Percentiles rank a stretch among this genome's conserved stretches.
Evolutionary conservation across 352 stramenopile species (phyloP).

Genomic region (Phytophthora gonapodyides): DNA sequence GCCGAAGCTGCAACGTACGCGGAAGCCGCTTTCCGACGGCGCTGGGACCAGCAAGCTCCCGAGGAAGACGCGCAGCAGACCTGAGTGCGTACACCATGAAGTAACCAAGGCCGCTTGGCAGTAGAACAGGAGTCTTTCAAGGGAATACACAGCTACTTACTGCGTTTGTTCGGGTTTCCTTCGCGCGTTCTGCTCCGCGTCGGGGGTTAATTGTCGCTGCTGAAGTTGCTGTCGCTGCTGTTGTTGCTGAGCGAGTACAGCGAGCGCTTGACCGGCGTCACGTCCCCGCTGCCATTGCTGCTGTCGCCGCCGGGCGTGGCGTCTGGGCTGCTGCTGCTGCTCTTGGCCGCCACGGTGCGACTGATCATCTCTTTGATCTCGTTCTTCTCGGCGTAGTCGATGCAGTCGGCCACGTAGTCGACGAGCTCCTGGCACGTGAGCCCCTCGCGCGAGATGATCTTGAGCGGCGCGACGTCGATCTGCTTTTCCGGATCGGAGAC

Average conservation of each 20-base stretch:
- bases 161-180: conserved; percentile 10
- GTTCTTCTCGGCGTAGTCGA: conserved; percentile 75
- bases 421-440: conserved; percentile 85
- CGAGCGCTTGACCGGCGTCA: conserved; percentile 53
- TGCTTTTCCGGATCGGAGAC: conserved; percentile 60
- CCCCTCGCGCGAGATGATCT: conserved; percentile 83
- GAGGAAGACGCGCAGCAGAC: conserved; percentile 13
- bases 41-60: conserved; percentile 19
- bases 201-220: conserved; percentile 34
- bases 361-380: conserved; percentile 42
- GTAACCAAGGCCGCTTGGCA: conserved; percentile 5
- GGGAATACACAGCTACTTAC: conserved; percentile 23
- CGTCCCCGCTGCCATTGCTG: conserved; percentile 33
- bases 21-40: conserved; percentile 13
- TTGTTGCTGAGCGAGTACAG: conserved; percentile 62
- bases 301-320: conserved; percentile 26
- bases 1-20: conserved; percentile 2
- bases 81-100: conserved; percentile 7
- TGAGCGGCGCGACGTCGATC: conserved; percentile 72
- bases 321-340: conserved; percentile 29
- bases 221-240: conserved; percentile 59
- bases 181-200: background rate
- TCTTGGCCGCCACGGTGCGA: conserved; percentile 36
- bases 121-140: conserved; percentile 15
- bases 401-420: conserved; percentile 81